Evolutionary conservation across 2,329 filamentous ascomycete species (phyloP).

Genomic region (Mycosphaerelloides madeirae): DNA sequence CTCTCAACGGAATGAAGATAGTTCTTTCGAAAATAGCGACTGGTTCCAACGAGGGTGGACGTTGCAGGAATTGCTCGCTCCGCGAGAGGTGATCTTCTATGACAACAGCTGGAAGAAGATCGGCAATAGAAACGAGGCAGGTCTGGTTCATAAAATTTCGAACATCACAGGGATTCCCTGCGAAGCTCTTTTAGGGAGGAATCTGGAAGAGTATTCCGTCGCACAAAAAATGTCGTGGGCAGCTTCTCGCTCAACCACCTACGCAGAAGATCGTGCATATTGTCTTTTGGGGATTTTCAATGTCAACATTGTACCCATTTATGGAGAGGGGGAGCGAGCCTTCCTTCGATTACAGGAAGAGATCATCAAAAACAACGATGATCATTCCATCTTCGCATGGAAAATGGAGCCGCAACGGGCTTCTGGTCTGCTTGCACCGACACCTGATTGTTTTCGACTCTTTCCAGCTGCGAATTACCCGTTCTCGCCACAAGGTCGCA

Average conservation of each 20-base stretch:
- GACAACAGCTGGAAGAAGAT: conserved; percentile 1
- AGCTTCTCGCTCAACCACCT: conserved; percentile 8
- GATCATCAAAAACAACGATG: conserved; percentile 6
- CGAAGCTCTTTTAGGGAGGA: neutral
- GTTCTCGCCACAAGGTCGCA: neutral
- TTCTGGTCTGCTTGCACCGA: neutral
- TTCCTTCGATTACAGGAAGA: conserved; percentile 9
- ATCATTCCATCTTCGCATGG: conserved; percentile 11
- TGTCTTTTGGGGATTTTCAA: conserved; percentile 15
- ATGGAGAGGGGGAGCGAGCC: conserved; percentile 16
- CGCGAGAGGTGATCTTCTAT: conserved; percentile 4
- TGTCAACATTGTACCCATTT: conserved; percentile 7
- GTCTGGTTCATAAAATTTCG: too few species aligned
- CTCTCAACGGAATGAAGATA: too few species aligned
- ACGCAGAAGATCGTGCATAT: conserved; percentile 15
- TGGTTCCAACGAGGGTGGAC: conserved; percentile 17
- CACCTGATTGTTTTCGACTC: neutral
- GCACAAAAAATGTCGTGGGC: conserved; percentile 11
- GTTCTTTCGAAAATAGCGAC: neutral
- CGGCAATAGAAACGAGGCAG: neutral
- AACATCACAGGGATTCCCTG: conserved; percentile 4
- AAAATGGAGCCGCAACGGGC: neutral
- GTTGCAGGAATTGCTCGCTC: conserved; percentile 16
- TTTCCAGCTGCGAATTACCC: neutral
- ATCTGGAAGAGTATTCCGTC: neutral